Evolutionary conservation across 1,139 yeast species (phyloP), one percentile per base, ranked within the genome.

Genomic region (Debaryomyces psychrophilus): DNA sequence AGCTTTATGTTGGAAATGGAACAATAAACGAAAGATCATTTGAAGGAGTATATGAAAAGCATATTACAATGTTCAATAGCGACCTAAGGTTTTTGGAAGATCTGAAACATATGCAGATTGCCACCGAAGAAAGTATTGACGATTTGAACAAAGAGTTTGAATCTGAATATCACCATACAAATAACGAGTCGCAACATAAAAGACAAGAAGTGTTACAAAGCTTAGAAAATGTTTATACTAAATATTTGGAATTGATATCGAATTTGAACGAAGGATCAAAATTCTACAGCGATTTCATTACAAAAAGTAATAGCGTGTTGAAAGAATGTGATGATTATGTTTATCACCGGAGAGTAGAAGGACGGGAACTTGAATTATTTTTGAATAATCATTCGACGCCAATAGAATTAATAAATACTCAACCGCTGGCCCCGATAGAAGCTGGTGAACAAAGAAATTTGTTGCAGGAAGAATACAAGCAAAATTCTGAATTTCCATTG

Each of bases 221-320:
- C 2, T 62, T 88, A 23, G 88, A 85, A 48, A 63, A 69, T 2
- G 82, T 80, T 0, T 82, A 75, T 55, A 64, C 73, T 26, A 76
- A 79, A 49, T 87, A 73, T 56, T 61, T 72, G 36, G 90, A 84
- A 54, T 68, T 89, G 6, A 62, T 77, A 17, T 68, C 75, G 14
- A 87, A 88, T 56, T 62, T 90, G 34, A 77, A 77, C 33, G 88
- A 87, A 55, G 97, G 96, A 0, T 60, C 81, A 0, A 75, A 76
- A 46, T 90, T 90, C 60, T 90, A 90, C 65, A 74, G 74, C 43
- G 86, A 83, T 46, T 79, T 89, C 49, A 68, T 79, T 26, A 67
- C 65, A 2, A 81, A 81, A 48, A 76, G 82, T 2, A 68, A 71
- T 29, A 69, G 57, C 2, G 77, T 85, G 12, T 64, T 77, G 18